These are phyloP conservation scores for Colletotrichum liaoningense DNA, from an alignment of 2,329 filamentous ascomycete genomes.

Conservation along the genomic window DNA sequence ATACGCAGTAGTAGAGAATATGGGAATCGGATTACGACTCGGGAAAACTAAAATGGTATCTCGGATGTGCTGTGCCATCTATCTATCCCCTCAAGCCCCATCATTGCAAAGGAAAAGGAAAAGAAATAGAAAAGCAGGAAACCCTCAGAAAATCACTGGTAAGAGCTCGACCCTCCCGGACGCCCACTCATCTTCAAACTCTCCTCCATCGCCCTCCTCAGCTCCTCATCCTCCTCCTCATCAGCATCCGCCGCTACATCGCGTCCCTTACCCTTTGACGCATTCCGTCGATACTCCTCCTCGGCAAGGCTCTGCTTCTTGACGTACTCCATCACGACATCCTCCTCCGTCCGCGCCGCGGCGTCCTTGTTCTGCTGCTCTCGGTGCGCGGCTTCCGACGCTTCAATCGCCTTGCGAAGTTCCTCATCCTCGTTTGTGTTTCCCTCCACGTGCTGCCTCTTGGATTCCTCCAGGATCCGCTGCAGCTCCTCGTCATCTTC, in stretches of 20 bases:
- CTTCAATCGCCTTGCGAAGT: slow-evolving; percentile 59
- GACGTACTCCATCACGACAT: slow-evolving; percentile 80
- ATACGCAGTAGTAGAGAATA: no score
- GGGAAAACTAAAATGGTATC: slow-evolving; percentile 30
- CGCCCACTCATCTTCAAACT: slow-evolving; percentile 59
- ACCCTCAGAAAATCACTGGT: not conserved
- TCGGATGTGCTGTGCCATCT: slow-evolving; percentile 30
- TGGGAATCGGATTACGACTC: not conserved
- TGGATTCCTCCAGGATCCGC: slow-evolving; percentile 55
- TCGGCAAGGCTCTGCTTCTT: slow-evolving; percentile 82
- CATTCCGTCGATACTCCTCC: slow-evolving; percentile 60
- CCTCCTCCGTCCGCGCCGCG: slow-evolving; percentile 70
- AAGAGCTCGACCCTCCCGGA: slow-evolving; percentile 29
- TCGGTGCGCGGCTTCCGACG: slow-evolving; percentile 57
- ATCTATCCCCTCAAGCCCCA: not conserved
- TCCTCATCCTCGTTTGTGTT: slow-evolving; percentile 54
- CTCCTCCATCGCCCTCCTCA: slow-evolving; percentile 65
- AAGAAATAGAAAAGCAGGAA: not conserved
- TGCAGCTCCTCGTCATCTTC: slow-evolving; percentile 51
- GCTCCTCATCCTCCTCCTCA: slow-evolving; percentile 64
- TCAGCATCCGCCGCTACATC: slow-evolving; percentile 40
- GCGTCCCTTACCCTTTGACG: slow-evolving; percentile 49
- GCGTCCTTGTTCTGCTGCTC: slow-evolving; percentile 55
- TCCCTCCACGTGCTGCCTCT: slow-evolving; percentile 34
- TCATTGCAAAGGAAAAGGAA: not conserved